phyloP scores from a whole-genome alignment of 1,284 basidiomycete species.

The Pisolithus thermaeus region DNA sequence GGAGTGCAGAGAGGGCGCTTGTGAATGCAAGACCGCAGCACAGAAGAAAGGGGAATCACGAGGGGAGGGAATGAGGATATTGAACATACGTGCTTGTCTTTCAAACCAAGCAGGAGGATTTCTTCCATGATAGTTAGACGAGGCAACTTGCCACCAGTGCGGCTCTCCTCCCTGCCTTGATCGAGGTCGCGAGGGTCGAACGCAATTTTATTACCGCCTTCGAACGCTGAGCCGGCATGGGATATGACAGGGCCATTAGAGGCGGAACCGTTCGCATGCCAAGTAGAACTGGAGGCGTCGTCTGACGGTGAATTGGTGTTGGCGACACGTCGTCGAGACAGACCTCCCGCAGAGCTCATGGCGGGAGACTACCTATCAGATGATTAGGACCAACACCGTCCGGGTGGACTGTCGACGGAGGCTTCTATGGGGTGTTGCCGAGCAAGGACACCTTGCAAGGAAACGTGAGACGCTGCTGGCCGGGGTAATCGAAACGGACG shows the following conservation, averaged over 20 bases:
- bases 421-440: too few species aligned
- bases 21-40: slow-evolving; percentile 7
- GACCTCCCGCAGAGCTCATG: slow-evolving; percentile 41
- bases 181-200: slow-evolving; percentile 92
- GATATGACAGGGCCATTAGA: slow-evolving; percentile 26
- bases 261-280: slow-evolving; percentile 28
- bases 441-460: too few species aligned
- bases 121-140: slow-evolving; percentile 96
- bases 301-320: slow-evolving; percentile 33
- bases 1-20: slow-evolving; percentile 7
- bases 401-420: background rate
- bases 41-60: slow-evolving; percentile 4
- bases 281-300: slow-evolving; percentile 28
- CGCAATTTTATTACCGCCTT: slow-evolving; percentile 81
- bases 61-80: background rate
- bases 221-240: slow-evolving; percentile 75
- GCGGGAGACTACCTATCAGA: slow-evolving; percentile 3
- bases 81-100: slow-evolving; percentile 76
- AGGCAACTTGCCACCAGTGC: slow-evolving; percentile 70
- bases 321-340: slow-evolving; percentile 50
- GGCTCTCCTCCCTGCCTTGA: slow-evolving; percentile 66
- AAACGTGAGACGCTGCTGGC: too few species aligned
- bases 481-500: too few species aligned
- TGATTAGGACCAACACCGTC: background rate
- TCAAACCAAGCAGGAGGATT: slow-evolving; percentile 85